Base-by-base conservation (phyloP, 768 basidiomycete genomes). In the Pholiota molesta region DNA sequence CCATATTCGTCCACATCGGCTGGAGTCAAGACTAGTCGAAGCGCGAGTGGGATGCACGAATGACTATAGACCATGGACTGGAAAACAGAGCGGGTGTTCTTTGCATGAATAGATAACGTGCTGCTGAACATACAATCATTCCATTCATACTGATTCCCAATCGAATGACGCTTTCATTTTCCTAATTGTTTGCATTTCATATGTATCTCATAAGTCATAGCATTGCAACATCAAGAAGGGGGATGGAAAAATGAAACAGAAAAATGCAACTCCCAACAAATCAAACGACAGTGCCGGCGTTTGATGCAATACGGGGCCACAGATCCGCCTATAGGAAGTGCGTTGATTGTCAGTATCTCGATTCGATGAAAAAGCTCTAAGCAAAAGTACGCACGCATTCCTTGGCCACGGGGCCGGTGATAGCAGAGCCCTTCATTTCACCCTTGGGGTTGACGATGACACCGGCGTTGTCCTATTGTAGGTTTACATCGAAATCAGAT, bases 381-480 rank as follows among this genome's bases (percentile, higher is more conserved):
- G 21, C 6, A 57, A 33, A 37, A 6, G 8, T 45, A 88, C 93
- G 44, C 75, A 95, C 93, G 74, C 97, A 99, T 94, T 98, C 97
- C 88, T 99, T 99, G 81, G 97, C 97, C 65, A 99, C 94, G 42
- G 95, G 95, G 60, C 95, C 95, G 37, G 95, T 93, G 74, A 97
- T 97, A 63, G 94, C 93, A 56, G 94, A 96, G 54, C 97, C 97
- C 85, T 99, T 99, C 97, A 99, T 99, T 83, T 99, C 97, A 71
- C 97, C 97, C 86, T 98, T 98, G 73, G 93, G 91, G 83, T 97
- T 98, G 71, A 98, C 95, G 65, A 97, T 97, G 59, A 97, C 95
- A 77, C 95, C 95, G 45, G 95, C 95, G 74, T 96, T 96, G 79
- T 97, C 95, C 90, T 90, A 26, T 57, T 49, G 58, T 57, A 13